Evolutionary conservation across 2,329 filamentous ascomycete genomes (phyloP).

Genomic region (Pezicula carpinea): DNA sequence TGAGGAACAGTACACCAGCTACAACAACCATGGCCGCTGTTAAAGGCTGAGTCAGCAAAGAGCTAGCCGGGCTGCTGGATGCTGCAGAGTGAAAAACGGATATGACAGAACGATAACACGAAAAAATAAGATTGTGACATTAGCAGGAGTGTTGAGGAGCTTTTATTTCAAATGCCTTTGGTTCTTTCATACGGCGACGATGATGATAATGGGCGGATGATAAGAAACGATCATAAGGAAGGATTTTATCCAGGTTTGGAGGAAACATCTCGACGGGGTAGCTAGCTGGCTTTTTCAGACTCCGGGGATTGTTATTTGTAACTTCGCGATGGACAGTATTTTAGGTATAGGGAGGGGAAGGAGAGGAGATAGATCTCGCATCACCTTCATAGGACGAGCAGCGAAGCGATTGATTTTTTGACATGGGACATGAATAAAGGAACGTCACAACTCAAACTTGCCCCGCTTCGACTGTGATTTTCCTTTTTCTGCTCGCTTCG

Average conservation of each 20-base stretch:
- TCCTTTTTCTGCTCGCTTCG: too few species aligned
- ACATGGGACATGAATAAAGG: not conserved
- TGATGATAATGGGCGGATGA: slow-evolving; percentile 8
- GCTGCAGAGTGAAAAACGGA: slow-evolving; percentile 9
- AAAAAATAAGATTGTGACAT: slow-evolving; percentile 13
- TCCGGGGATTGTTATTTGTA: slow-evolving; percentile 16
- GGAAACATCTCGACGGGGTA: slow-evolving; percentile 21
- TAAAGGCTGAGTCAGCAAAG: not conserved
- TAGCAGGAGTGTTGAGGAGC: slow-evolving; percentile 16
- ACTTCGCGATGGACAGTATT: slow-evolving; percentile 2
- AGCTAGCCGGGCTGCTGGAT: slow-evolving; percentile 17
- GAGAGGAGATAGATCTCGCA: slow-evolving; percentile 10
- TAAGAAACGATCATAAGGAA: not conserved
- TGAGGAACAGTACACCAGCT: slow-evolving; percentile 20
- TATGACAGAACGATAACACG: slow-evolving; percentile 1
- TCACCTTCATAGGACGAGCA: not conserved
- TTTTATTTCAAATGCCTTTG: slow-evolving; percentile 5
- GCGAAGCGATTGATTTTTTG: not conserved
- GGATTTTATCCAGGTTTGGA: slow-evolving; percentile 1
- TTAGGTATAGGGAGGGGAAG: slow-evolving; percentile 2
- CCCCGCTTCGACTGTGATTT: not conserved
- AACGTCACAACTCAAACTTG: not conserved
- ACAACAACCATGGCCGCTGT: slow-evolving; percentile 11
- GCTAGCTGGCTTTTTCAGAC: slow-evolving; percentile 10
- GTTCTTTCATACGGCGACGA: slow-evolving; percentile 4